Base-by-base conservation (phyloP, 2,329 filamentous ascomycete genomes). In the Penicillium sp. region DNA sequence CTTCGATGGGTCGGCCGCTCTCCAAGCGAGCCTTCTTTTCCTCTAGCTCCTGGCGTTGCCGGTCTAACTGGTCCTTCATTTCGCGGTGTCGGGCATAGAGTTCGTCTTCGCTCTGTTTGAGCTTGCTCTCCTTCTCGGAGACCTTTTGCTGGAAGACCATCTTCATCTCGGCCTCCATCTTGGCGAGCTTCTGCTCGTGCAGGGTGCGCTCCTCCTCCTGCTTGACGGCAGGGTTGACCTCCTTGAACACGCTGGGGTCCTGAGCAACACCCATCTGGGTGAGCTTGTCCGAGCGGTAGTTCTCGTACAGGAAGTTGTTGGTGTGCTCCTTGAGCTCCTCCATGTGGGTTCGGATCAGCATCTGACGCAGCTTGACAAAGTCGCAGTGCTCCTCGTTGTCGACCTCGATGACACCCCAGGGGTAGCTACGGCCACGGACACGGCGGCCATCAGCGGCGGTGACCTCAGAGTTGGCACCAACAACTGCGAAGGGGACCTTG, bases 71-170 rank as follows among this genome's bases (percentile, higher is more conserved):
- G 76, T 99, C 95, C 86, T 98, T 99, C 95, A 99, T 99, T 84
- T 99, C 95, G 76, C 94, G 89, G 83, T 99, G 95, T 71, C 95
- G 90, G 67, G 95, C 93, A 75, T 98, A 98, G 59, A 99, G 83
- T 84, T 99, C 95, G 79, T 99, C 95, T 80, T 99, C 95, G 84
- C 92, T 96, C 83, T 98, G 95, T 83, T 96, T 96, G 77, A 99
- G 84, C 83, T 99, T 99, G 87, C 92, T 96, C 82, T 99, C 95
- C 85, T 99, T 99, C 81, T 99, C 95, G 67, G 92, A 88, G 35
- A 99, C 95, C 89, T 99, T 99, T 79, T 99, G 95, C 79, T 98
- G 95, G 92, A 99, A 99, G 69, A 99, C 95, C 91, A 97, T 96
- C 91, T 99, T 99, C 95, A 99, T 99, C 81, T 99, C 95, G 74